phyloP scores from a whole-genome alignment of 2,329 filamentous ascomycete genomes.

The Pleoardoris graminearum region DNA sequence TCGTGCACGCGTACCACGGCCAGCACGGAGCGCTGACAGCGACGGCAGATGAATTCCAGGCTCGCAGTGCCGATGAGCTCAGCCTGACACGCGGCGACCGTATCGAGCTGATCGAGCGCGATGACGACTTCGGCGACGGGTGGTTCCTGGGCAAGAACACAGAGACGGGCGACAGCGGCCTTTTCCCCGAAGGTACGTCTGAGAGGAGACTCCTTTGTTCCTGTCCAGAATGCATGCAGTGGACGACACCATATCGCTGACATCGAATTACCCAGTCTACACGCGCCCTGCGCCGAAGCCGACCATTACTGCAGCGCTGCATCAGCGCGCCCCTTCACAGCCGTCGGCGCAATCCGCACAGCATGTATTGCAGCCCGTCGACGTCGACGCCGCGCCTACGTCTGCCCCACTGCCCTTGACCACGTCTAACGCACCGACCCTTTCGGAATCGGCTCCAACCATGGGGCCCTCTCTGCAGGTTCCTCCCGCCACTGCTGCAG shows the following conservation, averaged over 20 bases:
- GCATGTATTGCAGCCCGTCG: conserved; percentile 12
- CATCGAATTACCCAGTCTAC: conserved; percentile 55
- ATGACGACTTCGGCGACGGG: conserved; percentile 86
- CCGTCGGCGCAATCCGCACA: conserved; percentile 19
- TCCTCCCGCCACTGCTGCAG: conserved; percentile 13
- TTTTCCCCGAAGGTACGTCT: conserved; percentile 76
- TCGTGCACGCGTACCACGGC: not conserved
- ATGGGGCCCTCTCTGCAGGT: conserved; percentile 37
- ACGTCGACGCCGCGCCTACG: conserved; percentile 24
- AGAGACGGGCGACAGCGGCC: conserved; percentile 71
- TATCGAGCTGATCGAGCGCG: conserved; percentile 80
- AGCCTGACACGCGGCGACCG: conserved; percentile 82
- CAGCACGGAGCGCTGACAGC: conserved; percentile 13
- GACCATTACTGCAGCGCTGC: conserved; percentile 31
- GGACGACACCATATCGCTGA: not conserved
- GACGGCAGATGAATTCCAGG: conserved; percentile 80
- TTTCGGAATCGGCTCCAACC: conserved; percentile 22
- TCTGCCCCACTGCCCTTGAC: conserved; percentile 21
- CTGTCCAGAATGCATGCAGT: not conserved
- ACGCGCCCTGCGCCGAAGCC: conserved; percentile 61
- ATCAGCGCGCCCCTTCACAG: conserved; percentile 37
- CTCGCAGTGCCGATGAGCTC: conserved; percentile 90
- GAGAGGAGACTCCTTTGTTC: conserved; percentile 10
- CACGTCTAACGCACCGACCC: conserved; percentile 19
- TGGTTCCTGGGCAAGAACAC: conserved; percentile 81